Percentiles rank a stretch among this genome's conserved stretches.
Conservation (phyloP, 805 yeast species). For the Saturnispora halmiae region DNA sequence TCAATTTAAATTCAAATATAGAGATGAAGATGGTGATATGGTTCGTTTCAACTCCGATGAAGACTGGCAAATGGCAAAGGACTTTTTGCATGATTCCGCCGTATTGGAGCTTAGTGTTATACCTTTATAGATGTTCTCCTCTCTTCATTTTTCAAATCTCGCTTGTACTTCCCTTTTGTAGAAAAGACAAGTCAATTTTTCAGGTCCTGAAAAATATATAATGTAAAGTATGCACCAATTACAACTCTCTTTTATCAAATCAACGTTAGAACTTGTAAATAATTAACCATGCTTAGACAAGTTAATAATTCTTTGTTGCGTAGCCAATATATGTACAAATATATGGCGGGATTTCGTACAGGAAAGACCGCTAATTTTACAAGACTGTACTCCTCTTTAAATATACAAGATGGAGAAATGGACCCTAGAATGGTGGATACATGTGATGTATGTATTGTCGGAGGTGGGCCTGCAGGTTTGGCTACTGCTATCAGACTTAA, state of each 20-base stretch:
- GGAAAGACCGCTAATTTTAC: too few species aligned
- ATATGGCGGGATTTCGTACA: too few species aligned
- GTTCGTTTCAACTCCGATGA: slow-evolving; percentile 79
- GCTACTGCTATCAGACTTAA: slow-evolving; percentile 88
- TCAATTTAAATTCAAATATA: slow-evolving; percentile 55
- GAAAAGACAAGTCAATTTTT: too few species aligned
- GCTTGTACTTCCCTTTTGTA: too few species aligned
- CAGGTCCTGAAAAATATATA: too few species aligned
- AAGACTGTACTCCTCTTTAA: background rate
- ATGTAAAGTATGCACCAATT: background rate
- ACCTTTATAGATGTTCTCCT: background rate
- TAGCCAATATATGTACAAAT: too few species aligned
- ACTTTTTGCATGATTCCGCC: slow-evolving; percentile 41
- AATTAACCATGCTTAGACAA: too few species aligned
- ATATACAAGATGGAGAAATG: slow-evolving; percentile 28
- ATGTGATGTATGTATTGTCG: slow-evolving; percentile 92
- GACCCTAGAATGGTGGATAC: slow-evolving; percentile 74
- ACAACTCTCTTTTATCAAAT: background rate
- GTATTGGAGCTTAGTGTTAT: slow-evolving; percentile 2
- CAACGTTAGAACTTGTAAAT: background rate
- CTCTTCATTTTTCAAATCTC: too few species aligned
- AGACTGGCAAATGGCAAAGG: slow-evolving; percentile 81
- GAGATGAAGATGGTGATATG: slow-evolving; percentile 93
- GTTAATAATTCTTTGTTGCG: too few species aligned
- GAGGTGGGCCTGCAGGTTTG: slow-evolving; percentile 97